These are phyloP conservation scores for Tulasnella sp. DNA, from an alignment of 768 basidiomycete genomes.

Conservation along the genomic window DNA sequence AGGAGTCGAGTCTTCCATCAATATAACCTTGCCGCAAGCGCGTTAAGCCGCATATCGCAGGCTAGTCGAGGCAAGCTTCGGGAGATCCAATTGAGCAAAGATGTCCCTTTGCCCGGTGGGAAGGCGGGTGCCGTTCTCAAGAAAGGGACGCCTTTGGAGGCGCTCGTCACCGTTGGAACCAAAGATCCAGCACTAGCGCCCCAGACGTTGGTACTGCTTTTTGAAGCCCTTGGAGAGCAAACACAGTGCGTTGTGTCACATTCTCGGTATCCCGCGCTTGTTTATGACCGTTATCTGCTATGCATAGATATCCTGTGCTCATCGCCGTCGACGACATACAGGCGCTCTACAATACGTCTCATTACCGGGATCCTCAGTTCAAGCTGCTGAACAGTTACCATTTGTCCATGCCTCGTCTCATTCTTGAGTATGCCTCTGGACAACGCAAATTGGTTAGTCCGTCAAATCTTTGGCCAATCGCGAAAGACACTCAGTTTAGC, in stretches of 20 bases:
- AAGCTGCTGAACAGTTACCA: constrained; percentile 59
- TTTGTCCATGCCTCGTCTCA: constrained; percentile 61
- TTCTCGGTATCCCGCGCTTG: neutral
- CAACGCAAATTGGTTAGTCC: constrained; percentile 50
- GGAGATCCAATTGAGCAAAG: neutral
- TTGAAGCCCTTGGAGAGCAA: constrained; percentile 54
- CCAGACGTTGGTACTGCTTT: constrained; percentile 42
- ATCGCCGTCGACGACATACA: constrained; percentile 86
- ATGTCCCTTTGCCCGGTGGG: constrained; percentile 10
- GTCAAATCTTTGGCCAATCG: neutral
- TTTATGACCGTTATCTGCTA: neutral
- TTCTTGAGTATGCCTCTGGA: constrained; percentile 73
- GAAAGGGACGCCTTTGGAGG: constrained; percentile 37
- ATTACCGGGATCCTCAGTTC: constrained; percentile 67
- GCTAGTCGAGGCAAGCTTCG: constrained; percentile 3
- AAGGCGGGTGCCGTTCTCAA: constrained; percentile 10
- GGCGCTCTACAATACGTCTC: constrained; percentile 52
- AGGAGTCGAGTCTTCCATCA: constrained; percentile 70
- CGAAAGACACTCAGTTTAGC: neutral
- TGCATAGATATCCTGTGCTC: constrained; percentile 56
- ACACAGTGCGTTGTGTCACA: constrained; percentile 46
- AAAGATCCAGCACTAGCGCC: constrained; percentile 45
- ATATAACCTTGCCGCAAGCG: constrained; percentile 48
- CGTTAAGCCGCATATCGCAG: constrained; percentile 31
- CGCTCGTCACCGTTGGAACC: constrained; percentile 48